Evolutionary conservation across 805 yeast genomes (phyloP).

Genomic region (Cyberlindnera petersonii): DNA sequence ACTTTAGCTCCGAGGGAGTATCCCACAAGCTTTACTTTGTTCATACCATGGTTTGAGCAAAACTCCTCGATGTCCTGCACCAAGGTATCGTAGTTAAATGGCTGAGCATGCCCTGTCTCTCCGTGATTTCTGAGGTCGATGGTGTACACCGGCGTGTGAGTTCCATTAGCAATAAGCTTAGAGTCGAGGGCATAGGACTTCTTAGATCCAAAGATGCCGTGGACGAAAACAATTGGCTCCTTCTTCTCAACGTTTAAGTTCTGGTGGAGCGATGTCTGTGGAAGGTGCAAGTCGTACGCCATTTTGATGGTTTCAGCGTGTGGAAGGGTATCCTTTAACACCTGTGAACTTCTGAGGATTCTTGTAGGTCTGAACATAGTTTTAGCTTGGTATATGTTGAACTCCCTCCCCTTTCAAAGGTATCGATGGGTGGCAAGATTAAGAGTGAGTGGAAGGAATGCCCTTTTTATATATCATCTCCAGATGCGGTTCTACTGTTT

Average conservation of each 20-base stretch:
- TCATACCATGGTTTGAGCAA: slow-evolving; percentile 30
- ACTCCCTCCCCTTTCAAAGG: no score
- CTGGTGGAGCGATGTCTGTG: slow-evolving; percentile 22
- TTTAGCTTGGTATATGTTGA: no score
- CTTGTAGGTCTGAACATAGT: slow-evolving; percentile 22
- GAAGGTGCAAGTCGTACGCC: slow-evolving; percentile 30
- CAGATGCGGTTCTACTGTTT: no score
- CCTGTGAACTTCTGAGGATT: slow-evolving; percentile 68
- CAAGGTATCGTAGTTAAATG: slow-evolving; percentile 40
- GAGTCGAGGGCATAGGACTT: slow-evolving; percentile 40
- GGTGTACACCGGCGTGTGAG: slow-evolving; percentile 36
- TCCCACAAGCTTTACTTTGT: slow-evolving; percentile 35
- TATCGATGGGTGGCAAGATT: not conserved
- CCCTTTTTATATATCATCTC: no score
- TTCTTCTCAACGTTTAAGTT: slow-evolving; percentile 21
- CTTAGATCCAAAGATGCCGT: slow-evolving; percentile 48
- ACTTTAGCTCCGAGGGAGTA: slow-evolving; percentile 54
- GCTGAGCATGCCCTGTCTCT: slow-evolving; percentile 39
- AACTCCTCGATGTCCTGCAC: slow-evolving; percentile 41
- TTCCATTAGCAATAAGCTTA: slow-evolving; percentile 31
- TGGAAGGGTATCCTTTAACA: slow-evolving; percentile 48
- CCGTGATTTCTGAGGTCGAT: slow-evolving; percentile 53
- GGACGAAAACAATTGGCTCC: slow-evolving; percentile 40
- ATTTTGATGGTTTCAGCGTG: slow-evolving; percentile 54
- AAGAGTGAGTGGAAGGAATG: not conserved